A percentile compares a stretch with the other conserved stretches of the same genome.
Conservation (phyloP, 257 asterid genomes). For the Pogostemon cablin region DNA sequence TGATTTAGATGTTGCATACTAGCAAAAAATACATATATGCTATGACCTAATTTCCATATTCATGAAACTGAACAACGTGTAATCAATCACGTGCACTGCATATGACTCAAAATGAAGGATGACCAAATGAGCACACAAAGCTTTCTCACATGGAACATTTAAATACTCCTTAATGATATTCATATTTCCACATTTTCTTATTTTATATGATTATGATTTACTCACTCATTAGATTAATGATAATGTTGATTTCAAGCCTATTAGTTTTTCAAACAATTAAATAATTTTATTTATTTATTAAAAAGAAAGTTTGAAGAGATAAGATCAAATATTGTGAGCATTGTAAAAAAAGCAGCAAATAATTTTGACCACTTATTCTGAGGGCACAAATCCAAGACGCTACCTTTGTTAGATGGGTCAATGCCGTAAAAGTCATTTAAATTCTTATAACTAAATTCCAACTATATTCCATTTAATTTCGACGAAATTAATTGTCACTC, state of each 20-base stretch:
- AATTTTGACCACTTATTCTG: constrained; percentile 34
- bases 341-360: constrained; percentile 17
- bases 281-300: neutral
- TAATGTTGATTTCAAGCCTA: neutral
- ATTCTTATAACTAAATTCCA: neutral
- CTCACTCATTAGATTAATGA: neutral
- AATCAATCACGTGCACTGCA: neutral
- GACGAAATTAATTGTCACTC: no score
- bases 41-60: neutral
- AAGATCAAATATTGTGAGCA: constrained; percentile 13
- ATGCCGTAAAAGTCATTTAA: constrained; percentile 18
- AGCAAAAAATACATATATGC: no score
- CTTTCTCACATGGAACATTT: no score
- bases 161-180: no score
- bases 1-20: no score
- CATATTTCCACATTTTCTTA: no score
- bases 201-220: no score
- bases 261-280: constrained; percentile 9
- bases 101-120: constrained; percentile 9
- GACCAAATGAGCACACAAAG: neutral
- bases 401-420: constrained; percentile 23
- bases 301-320: constrained; percentile 12
- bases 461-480: no score
- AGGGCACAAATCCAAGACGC: constrained; percentile 31
- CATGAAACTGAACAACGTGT: neutral